phyloP scores from a whole-genome alignment of 2,329 filamentous ascomycete genomes.

The Aspergillus arachidicola region DNA sequence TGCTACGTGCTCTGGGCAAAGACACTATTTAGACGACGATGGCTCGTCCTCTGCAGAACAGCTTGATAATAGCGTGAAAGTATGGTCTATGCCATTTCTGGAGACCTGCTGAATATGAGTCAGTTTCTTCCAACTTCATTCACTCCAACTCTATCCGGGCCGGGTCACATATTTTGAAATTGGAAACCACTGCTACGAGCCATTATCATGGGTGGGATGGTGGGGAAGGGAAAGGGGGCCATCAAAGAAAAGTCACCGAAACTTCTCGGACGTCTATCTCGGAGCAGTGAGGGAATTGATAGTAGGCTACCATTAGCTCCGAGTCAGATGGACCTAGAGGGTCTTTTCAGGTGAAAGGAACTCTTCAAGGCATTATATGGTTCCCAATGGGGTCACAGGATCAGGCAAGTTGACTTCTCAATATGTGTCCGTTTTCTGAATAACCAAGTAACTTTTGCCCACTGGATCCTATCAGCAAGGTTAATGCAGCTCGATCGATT shows the following conservation, averaged over 20 bases:
- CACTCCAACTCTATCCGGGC: neutral
- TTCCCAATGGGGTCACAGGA: neutral
- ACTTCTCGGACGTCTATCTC: neutral
- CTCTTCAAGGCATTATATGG: neutral
- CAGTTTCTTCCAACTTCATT: neutral
- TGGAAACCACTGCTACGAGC: neutral
- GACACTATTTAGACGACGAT: conserved; percentile 27
- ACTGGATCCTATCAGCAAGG: neutral
- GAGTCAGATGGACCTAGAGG: neutral
- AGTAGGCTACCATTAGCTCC: neutral
- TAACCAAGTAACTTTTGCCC: no score
- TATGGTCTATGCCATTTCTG: conserved; percentile 42
- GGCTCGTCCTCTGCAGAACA: neutral
- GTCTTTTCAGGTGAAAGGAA: neutral
- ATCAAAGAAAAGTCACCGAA: neutral
- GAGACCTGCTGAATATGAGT: neutral
- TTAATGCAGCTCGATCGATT: neutral
- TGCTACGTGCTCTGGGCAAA: conserved; percentile 55
- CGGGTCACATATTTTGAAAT: neutral
- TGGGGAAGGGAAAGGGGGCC: neutral
- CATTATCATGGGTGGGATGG: neutral
- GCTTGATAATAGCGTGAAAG: conserved; percentile 43
- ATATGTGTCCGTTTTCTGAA: neutral
- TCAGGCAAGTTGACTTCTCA: neutral
- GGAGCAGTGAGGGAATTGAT: neutral